Evolutionary conservation across 2,329 filamentous ascomycete species (phyloP).

Genomic region (Claviceps arundinis): DNA sequence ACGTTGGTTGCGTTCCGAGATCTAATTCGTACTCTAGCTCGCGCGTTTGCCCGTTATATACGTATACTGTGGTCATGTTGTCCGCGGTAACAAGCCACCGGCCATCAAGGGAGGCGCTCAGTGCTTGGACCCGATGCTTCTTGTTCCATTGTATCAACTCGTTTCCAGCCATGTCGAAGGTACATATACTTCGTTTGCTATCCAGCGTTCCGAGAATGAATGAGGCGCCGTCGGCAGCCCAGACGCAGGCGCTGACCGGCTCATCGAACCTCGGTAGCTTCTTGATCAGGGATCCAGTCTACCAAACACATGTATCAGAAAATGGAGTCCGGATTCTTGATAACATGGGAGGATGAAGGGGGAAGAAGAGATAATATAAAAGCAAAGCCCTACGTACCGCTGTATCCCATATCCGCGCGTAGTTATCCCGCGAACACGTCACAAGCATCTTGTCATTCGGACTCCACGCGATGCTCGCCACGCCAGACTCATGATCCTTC

Average conservation of each 20-base stretch:
- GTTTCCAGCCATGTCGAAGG: conserved; percentile 55
- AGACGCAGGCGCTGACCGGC: conserved; percentile 80
- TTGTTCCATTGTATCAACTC: conserved; percentile 52
- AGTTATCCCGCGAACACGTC: conserved; percentile 64
- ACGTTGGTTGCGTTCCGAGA: conserved; percentile 54
- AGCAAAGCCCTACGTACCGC: conserved; percentile 33
- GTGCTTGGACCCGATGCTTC: conserved; percentile 66
- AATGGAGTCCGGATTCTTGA: neutral
- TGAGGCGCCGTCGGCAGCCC: conserved; percentile 62
- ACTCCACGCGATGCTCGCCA: conserved; percentile 80
- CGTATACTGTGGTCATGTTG: conserved; percentile 54
- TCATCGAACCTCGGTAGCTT: conserved; percentile 62
- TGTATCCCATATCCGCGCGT: conserved; percentile 63
- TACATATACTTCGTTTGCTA: conserved; percentile 49
- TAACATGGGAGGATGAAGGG: too few relatives aligned
- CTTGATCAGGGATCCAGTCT: conserved; percentile 52
- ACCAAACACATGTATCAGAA: neutral
- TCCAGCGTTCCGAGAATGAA: conserved; percentile 75
- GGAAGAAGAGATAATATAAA: too few relatives aligned
- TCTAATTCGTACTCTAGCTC: conserved; percentile 64
- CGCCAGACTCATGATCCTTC: conserved; percentile 50
- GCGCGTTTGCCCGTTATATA: conserved; percentile 68
- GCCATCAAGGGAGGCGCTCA: conserved; percentile 72
- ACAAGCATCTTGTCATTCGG: conserved; percentile 80
- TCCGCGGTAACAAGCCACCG: conserved; percentile 69